These are phyloP conservation scores for Ogataea minuta DNA, from an alignment of 805 yeast species.

Conservation along the genomic window DNA sequence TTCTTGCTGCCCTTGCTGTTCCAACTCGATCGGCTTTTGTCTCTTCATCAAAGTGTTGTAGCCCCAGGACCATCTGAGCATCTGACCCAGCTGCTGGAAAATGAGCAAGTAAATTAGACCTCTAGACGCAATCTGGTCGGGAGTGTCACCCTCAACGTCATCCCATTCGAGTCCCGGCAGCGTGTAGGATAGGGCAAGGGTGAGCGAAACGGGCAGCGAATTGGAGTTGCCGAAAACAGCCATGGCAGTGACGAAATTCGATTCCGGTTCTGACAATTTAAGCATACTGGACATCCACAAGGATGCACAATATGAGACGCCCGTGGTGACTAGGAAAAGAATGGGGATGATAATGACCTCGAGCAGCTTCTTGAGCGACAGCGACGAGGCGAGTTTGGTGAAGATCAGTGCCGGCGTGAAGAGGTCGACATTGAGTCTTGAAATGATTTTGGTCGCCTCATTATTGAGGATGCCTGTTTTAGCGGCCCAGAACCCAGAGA, in stretches of 20 bases:
- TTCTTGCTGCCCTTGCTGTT: conserved; percentile 15
- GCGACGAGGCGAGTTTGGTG: conserved; percentile 64
- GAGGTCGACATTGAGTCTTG: conserved; percentile 79
- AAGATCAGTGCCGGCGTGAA: conserved; percentile 96
- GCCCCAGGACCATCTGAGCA: conserved; percentile 87
- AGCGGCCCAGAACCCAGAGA: conserved; percentile 86
- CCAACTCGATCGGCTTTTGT: conserved; percentile 39
- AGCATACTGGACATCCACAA: conserved; percentile 50
- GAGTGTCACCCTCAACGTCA: conserved; percentile 59
- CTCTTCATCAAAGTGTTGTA: conserved; percentile 65
- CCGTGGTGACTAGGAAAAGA: conserved; percentile 79
- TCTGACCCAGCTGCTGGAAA: conserved; percentile 81
- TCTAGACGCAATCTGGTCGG: conserved; percentile 72
- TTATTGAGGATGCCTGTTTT: conserved; percentile 65
- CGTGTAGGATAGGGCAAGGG: conserved; percentile 73
- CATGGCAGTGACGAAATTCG: conserved; percentile 94
- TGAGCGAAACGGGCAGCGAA: conserved; percentile 88
- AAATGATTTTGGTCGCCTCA: conserved; percentile 72
- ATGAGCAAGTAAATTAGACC: conserved; percentile 72
- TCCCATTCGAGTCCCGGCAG: conserved; percentile 77
- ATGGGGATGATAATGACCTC: conserved; percentile 85
- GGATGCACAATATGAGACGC: conserved; percentile 67
- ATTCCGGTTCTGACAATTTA: conserved; percentile 65
- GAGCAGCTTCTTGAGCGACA: conserved; percentile 71
- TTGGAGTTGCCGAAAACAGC: conserved; percentile 95